Percentiles rank a stretch among this genome's conserved stretches.
Conservation (phyloP, 2,329 filamentous ascomycete genomes). For the Fusarium sp. region DNA sequence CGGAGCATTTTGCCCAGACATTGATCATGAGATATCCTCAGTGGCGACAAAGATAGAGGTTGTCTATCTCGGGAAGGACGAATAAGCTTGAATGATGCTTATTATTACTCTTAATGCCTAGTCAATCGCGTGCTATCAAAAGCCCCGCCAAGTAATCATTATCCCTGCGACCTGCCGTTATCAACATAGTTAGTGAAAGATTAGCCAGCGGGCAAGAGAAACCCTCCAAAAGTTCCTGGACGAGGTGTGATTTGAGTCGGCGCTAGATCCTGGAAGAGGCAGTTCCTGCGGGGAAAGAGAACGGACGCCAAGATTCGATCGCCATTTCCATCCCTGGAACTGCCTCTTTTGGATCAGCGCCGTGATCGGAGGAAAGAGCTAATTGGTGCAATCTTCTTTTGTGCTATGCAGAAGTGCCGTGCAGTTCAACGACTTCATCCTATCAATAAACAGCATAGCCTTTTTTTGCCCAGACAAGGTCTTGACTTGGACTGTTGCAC, state of each 20-base stretch:
- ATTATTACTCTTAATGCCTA: conserved; percentile 14
- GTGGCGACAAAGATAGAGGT: conserved; percentile 6
- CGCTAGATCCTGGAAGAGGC: conserved; percentile 42
- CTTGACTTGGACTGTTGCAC: background rate
- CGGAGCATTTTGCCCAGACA: background rate
- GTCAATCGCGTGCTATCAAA: conserved; percentile 6
- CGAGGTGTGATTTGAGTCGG: conserved; percentile 38
- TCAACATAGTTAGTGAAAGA: conserved; percentile 36
- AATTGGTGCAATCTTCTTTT: conserved; percentile 21
- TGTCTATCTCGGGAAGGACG: background rate
- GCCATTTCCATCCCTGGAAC: conserved; percentile 33
- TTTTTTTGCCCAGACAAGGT: background rate
- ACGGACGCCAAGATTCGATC: conserved; percentile 36
- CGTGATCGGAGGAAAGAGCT: conserved; percentile 9
- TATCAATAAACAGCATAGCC: conserved; percentile 11
- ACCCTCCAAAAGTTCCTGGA: conserved; percentile 39
- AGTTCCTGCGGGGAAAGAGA: conserved; percentile 35
- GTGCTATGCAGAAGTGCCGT: conserved; percentile 30
- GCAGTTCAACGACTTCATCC: conserved; percentile 1
- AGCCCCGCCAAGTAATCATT: conserved; percentile 7
- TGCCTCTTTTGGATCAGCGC: conserved; percentile 39
- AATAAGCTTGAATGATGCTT: conserved; percentile 40
- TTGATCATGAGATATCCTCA: conserved; percentile 8
- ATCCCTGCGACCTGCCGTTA: conserved; percentile 43
- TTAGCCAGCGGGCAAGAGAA: conserved; percentile 1